A percentile compares a stretch with the other conserved stretches of the same genome.
These are phyloP conservation scores for Podila verticillata DNA, from an alignment of 192 early-diverging fungal species.

Conservation along the genomic window DNA sequence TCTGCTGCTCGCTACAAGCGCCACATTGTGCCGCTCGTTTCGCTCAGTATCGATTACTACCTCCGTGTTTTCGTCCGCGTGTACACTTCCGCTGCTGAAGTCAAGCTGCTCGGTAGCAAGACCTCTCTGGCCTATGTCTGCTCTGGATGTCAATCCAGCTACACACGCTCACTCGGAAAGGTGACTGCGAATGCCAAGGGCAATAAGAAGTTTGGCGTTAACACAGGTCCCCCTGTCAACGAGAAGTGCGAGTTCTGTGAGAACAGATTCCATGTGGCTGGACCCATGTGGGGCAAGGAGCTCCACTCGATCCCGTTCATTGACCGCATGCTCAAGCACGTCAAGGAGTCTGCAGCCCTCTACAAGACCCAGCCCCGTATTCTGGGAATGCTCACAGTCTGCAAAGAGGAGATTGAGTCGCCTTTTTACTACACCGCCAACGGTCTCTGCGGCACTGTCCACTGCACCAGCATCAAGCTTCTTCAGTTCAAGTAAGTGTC, in stretches of 20 bases:
- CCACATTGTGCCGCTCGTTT: conserved; percentile 88
- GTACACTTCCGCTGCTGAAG: conserved; percentile 71
- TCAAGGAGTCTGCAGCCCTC: conserved; percentile 62
- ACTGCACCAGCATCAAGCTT: conserved; percentile 75
- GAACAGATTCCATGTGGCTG: conserved; percentile 81
- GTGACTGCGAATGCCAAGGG: conserved; percentile 62
- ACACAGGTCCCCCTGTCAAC: conserved; percentile 68
- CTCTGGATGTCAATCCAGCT: conserved; percentile 79
- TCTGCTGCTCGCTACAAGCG: conserved; percentile 87
- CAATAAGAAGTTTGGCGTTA: conserved; percentile 71
- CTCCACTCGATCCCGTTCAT: conserved; percentile 91
- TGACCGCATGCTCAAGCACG: conserved; percentile 77
- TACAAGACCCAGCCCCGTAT: conserved; percentile 91
- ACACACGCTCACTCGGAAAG: conserved; percentile 80
- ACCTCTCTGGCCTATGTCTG: conserved; percentile 87
- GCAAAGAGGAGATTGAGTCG: conserved; percentile 62
- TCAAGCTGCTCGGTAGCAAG: conserved; percentile 84
- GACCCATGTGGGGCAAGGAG: conserved; percentile 89
- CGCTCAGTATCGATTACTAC: conserved; percentile 98
- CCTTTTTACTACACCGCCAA: conserved; percentile 88
- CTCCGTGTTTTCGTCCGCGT: conserved; percentile 96
- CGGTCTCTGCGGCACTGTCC: conserved; percentile 74
- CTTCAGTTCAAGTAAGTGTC: conserved; percentile 26
- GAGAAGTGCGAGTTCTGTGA: conserved; percentile 80
- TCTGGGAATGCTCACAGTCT: conserved; percentile 94